Percentiles rank a stretch among this genome's conserved stretches.
phyloP scores from a whole-genome alignment of 768 basidiomycete genomes.

The Mycena polygramma region DNA sequence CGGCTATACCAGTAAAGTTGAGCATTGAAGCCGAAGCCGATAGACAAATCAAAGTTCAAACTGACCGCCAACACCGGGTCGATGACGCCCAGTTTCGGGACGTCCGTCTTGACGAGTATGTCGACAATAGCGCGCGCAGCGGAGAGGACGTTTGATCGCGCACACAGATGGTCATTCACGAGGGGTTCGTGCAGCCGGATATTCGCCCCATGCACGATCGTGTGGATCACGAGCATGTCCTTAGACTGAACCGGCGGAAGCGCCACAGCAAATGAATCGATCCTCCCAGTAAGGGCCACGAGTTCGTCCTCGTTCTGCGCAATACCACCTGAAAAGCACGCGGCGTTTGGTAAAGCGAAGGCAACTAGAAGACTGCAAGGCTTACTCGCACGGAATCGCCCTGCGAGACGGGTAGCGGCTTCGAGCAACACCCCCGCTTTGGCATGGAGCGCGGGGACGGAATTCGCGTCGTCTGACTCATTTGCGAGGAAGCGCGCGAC shows the following conservation, averaged over 20 bases:
- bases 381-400: constrained; percentile 14
- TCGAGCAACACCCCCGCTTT: constrained; percentile 42
- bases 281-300: constrained; percentile 38
- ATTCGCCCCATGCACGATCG: constrained; percentile 42
- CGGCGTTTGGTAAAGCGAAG: not conserved
- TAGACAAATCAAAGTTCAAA: not conserved
- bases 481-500: constrained; percentile 22
- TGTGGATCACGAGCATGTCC: constrained; percentile 41
- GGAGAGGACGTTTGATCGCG: constrained; percentile 13
- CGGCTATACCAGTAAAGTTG: not conserved
- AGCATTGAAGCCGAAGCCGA: not conserved
- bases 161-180: constrained; percentile 26
- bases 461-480: constrained; percentile 13
- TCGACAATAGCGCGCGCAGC: constrained; percentile 28
- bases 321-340: constrained; percentile 7
- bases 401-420: constrained; percentile 27
- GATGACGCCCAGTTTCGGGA: constrained; percentile 25
- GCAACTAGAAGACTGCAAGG: not conserved
- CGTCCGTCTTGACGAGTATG: constrained; percentile 23
- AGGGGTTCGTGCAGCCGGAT: constrained; percentile 45
- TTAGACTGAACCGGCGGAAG: constrained; percentile 29
- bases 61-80: constrained; percentile 35
- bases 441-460: constrained; percentile 14
- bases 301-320: constrained; percentile 40
- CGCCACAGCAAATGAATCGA: constrained; percentile 16